Evolutionary conservation across 495 filamentous ascomycete genomes (phyloP).

Genomic region (Aspergillus bertholletiae): DNA sequence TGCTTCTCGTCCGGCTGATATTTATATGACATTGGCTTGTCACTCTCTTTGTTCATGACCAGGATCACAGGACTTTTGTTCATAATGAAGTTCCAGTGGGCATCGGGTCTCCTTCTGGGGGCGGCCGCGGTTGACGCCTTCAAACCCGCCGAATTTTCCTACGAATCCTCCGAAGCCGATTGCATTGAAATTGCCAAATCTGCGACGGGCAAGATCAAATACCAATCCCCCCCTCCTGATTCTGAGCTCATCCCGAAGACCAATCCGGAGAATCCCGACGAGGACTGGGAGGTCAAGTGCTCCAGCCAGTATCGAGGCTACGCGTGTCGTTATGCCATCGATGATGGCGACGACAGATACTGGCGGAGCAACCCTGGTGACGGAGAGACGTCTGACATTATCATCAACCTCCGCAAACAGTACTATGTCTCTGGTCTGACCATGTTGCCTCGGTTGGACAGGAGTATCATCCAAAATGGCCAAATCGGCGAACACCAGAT

Average conservation of each 20-base stretch:
- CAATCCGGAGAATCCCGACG: not conserved
- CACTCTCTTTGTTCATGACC: not conserved
- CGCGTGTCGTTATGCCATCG: not conserved
- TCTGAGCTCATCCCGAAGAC: conserved; percentile 1
- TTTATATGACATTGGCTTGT: not conserved
- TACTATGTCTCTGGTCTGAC: conserved; percentile 14
- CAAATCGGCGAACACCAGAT: conserved; percentile 40
- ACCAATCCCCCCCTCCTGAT: conserved; percentile 2
- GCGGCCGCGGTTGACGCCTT: conserved; percentile 3
- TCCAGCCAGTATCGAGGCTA: not conserved
- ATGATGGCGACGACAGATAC: not conserved
- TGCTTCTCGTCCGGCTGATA: not conserved
- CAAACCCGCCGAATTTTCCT: conserved; percentile 2
- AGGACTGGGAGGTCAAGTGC: not conserved
- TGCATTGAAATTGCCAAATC: not conserved
- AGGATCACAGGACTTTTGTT: not conserved
- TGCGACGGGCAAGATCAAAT: not conserved
- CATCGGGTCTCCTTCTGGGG: not conserved
- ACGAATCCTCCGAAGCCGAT: conserved; percentile 5
- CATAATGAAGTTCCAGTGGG: conserved; percentile 4
- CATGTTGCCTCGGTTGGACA: conserved; percentile 30
- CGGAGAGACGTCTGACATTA: not conserved
- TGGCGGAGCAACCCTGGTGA: not conserved
- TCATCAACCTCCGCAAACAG: not conserved
- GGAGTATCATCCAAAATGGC: conserved; percentile 12